Conservation (phyloP, 306 rosid species). For the Cucurbita pepo region DNA sequence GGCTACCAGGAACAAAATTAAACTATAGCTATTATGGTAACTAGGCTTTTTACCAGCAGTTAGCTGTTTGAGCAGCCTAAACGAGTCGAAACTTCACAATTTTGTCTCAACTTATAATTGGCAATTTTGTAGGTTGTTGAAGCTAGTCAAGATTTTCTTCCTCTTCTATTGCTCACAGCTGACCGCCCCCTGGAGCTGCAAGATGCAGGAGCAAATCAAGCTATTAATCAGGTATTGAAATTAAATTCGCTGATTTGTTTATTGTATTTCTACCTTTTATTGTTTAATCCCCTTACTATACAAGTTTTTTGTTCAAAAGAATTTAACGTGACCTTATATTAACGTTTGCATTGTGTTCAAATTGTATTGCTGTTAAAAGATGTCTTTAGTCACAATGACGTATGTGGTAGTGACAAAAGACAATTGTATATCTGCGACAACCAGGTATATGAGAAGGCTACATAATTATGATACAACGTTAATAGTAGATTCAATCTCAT, state of each 20-base stretch:
- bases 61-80: background rate
- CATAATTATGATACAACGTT: background rate
- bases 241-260: background rate
- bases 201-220: constrained; percentile 82
- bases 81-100: background rate
- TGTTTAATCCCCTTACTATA: constrained; percentile 3
- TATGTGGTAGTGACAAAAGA: background rate
- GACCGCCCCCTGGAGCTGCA: constrained; percentile 86
- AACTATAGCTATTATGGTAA: background rate
- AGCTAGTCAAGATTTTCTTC: constrained; percentile 87
- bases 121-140: constrained; percentile 59
- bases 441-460: background rate
- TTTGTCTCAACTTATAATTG: constrained; percentile 1
- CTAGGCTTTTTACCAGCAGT: background rate
- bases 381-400: background rate
- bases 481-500: background rate
- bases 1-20: background rate
- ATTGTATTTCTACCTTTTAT: background rate
- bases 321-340: background rate
- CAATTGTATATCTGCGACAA: background rate
- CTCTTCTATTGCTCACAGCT: constrained; percentile 82
- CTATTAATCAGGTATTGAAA: constrained; percentile 63
- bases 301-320: background rate
- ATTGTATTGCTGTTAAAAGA: too few species aligned
- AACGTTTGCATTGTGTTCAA: background rate